Evolutionary conservation across 2,329 filamentous ascomycete genomes (phyloP), one percentile per base, ranked within the genome.

Genomic region (Sporothrix phasma): DNA sequence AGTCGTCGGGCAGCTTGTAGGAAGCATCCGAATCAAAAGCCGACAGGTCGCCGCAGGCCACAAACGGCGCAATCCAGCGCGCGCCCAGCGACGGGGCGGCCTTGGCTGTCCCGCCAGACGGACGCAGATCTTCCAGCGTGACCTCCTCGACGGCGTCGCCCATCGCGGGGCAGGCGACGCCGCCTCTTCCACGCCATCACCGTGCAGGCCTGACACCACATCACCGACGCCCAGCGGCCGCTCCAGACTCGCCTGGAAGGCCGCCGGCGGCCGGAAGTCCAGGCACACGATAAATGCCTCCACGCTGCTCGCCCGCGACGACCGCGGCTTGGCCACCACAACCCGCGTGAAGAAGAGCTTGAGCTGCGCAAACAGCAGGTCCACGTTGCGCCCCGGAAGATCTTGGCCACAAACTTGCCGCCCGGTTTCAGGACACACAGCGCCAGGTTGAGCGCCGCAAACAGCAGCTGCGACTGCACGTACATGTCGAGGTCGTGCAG

Each of bases 401-500:
- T 97, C 79, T 99, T 99, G 66, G 94, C 94, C 7, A 99, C 93
- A 70, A 99, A 99, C 72, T 91, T 96, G 67, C 94, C 94, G 49
- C 94, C 94, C 0, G 92, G 92, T 51, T 66, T 67, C 5, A 99
- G 83, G 13, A 99, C 92, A 73, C 93, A 96, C 13, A 97, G 84
- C 0, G 94, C 92, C 2, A 99, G 84, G 74, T 97, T 96, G 22
- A 99, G 83, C 0, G 94, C 94, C 0, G 93, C 91, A 75, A 95
- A 97, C 59, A 99, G 87, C 8, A 99, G 83, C 76, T 97, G 94
- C 8, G 90, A 92, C 76, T 99, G 94, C 19, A 99, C 90, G 76
- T 99, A 99, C 69, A 97, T 97, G 76, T 99, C 94, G 41, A 99
- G 84, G 74, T 99, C 94, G 74, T 99, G 94, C 1, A 99, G 82